Percentiles rank a stretch among this genome's conserved stretches.
Evolutionary conservation across 768 basidiomycete species (phyloP).

Genomic region (Cystobasidium ongulense): DNA sequence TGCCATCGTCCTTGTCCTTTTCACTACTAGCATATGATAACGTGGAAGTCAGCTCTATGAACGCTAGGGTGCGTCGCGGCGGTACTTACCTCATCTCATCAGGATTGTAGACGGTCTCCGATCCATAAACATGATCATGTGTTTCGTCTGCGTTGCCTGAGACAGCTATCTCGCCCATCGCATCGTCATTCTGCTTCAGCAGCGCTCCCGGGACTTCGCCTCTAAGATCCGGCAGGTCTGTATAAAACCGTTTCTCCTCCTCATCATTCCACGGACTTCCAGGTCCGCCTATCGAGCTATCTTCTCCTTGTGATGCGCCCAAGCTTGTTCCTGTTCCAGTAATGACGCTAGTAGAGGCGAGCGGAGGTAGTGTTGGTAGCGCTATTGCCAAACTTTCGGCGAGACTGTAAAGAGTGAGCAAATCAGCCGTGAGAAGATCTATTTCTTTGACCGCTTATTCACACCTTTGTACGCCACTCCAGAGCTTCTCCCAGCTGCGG

Average conservation of each 20-base stretch:
- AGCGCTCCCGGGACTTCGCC: conserved; percentile 83
- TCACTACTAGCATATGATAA: background rate
- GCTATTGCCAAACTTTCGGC: conserved; percentile 82
- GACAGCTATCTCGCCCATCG: conserved; percentile 32
- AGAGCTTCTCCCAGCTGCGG: conserved; percentile 82
- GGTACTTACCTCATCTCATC: background rate
- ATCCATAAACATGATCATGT: conserved; percentile 47
- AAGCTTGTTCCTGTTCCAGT: conserved; percentile 43
- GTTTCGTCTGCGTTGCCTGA: conserved; percentile 47
- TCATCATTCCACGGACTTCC: conserved; percentile 98
- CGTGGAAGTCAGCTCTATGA: background rate
- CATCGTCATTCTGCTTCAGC: conserved; percentile 45
- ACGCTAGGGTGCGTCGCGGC: no score
- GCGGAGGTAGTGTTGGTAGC: conserved; percentile 72
- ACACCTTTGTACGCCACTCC: conserved; percentile 77
- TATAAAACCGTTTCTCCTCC: conserved; percentile 86
- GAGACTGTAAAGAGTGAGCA: conserved; percentile 54
- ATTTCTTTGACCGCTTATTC: background rate
- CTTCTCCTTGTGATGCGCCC: conserved; percentile 42
- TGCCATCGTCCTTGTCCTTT: conserved; percentile 41
- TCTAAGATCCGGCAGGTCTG: conserved; percentile 80
- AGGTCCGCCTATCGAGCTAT: conserved; percentile 52
- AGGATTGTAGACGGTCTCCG: conserved; percentile 44
- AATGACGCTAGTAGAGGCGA: conserved; percentile 51
- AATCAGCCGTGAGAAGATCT: conserved; percentile 11